These are phyloP conservation scores for Craterostigma plantagineum DNA, from an alignment of 257 asterid genomes.

Conservation along the genomic window DNA sequence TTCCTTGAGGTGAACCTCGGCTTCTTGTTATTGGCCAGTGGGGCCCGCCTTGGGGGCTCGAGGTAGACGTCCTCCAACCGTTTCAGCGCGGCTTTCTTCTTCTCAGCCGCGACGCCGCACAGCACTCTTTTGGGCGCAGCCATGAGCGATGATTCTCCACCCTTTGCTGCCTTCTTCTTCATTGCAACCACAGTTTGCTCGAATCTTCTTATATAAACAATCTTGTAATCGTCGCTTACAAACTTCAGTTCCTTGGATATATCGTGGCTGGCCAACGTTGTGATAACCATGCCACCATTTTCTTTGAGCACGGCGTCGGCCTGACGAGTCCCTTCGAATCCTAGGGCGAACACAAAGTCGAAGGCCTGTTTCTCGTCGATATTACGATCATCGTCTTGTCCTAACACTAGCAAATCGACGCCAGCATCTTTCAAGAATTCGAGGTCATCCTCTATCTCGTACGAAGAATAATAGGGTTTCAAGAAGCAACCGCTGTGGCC, in stretches of 20 bases:
- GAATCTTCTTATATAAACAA: constrained; percentile 41
- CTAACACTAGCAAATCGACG: constrained; percentile 21
- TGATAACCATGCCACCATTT: constrained; percentile 37
- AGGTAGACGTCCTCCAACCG: constrained; percentile 33
- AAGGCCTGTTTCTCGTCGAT: constrained; percentile 11
- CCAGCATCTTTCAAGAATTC: constrained; percentile 23
- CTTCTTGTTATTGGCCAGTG: constrained; percentile 6
- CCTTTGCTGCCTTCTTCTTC: constrained; percentile 23
- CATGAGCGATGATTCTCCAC: not conserved
- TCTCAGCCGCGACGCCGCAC: constrained; percentile 17
- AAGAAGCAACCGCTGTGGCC: constrained; percentile 47
- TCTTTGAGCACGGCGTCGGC: constrained; percentile 24
- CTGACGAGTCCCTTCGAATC: constrained; percentile 13
- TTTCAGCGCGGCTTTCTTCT: constrained; percentile 21
- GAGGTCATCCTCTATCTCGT: constrained; percentile 11
- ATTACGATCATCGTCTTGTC: constrained; percentile 12
- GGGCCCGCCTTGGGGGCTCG: constrained; percentile 27
- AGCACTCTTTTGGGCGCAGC: not conserved
- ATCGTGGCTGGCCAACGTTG: constrained; percentile 20
- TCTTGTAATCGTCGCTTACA: constrained; percentile 19
- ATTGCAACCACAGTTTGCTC: constrained; percentile 34
- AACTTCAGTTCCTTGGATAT: constrained; percentile 18
- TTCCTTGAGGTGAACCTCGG: constrained; percentile 18
- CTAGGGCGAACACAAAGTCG: constrained; percentile 32
- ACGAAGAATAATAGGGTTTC: constrained; percentile 16